Percentiles rank a stretch among this genome's conserved stretches.
These are phyloP conservation scores for Debaryomyces nepalensis DNA, from an alignment of 1,139 yeast species.

Conservation along the genomic window DNA sequence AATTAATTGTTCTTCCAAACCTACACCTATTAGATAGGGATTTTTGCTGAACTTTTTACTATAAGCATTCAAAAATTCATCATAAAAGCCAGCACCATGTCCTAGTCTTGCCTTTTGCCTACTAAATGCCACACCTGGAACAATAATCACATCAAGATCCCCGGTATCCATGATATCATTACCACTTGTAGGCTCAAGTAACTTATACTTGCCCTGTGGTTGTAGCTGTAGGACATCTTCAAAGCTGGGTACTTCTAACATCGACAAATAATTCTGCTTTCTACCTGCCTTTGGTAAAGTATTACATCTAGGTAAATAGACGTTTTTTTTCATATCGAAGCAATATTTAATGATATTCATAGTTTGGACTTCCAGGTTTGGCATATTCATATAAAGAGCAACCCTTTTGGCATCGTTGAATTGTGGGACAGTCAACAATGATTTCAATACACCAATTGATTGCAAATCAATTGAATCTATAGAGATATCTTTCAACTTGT, in stretches of 20 bases:
- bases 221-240: slow-evolving; percentile 49
- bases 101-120: slow-evolving; percentile 65
- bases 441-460: slow-evolving; percentile 29
- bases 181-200: slow-evolving; percentile 67
- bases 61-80: slow-evolving; percentile 68
- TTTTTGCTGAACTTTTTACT: slow-evolving; percentile 28
- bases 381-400: slow-evolving; percentile 73
- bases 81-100: slow-evolving; percentile 94
- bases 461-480: slow-evolving; percentile 23
- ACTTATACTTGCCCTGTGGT: slow-evolving; percentile 71
- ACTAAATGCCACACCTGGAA: slow-evolving; percentile 89
- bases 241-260: slow-evolving; percentile 53
- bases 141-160: slow-evolving; percentile 67
- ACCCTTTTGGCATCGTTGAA: slow-evolving; percentile 52
- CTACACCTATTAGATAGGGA: slow-evolving; percentile 67
- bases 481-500: slow-evolving; percentile 20
- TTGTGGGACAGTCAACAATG: slow-evolving; percentile 37
- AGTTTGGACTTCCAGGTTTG: slow-evolving; percentile 64
- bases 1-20: slow-evolving; percentile 71
- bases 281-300: slow-evolving; percentile 22
- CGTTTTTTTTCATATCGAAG: slow-evolving; percentile 46
- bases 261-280: slow-evolving; percentile 56
- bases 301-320: slow-evolving; percentile 58
- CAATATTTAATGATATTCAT: slow-evolving; percentile 51
- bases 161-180: slow-evolving; percentile 40